Evolutionary conservation across 2,329 filamentous ascomycete genomes (phyloP).

Genomic region (Botrytis paeoniae): DNA sequence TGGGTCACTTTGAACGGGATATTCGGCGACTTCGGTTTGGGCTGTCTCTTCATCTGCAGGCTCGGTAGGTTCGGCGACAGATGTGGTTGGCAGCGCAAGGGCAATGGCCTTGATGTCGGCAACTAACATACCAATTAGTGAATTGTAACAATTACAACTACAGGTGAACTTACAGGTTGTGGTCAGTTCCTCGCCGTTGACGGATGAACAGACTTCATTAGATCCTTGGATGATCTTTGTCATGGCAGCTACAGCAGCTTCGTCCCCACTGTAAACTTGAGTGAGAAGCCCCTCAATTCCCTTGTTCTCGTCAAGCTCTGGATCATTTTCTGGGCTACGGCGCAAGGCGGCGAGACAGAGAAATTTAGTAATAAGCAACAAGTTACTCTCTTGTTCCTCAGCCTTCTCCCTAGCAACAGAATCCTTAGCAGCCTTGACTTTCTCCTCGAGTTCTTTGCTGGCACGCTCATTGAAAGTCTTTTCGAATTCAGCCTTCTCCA

Average conservation of each 20-base stretch:
- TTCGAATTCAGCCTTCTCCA: slow-evolving; percentile 59
- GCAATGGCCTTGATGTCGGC: slow-evolving; percentile 56
- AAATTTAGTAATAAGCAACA: slow-evolving; percentile 75
- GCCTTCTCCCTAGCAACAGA: slow-evolving; percentile 45
- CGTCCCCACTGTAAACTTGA: slow-evolving; percentile 75
- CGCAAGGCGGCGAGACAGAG: slow-evolving; percentile 75
- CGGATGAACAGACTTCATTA: slow-evolving; percentile 63
- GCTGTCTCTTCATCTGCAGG: slow-evolving; percentile 37
- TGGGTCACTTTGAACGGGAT: slow-evolving; percentile 54
- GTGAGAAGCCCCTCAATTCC: slow-evolving; percentile 78
- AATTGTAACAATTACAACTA: neutral
- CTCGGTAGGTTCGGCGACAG: slow-evolving; percentile 36
- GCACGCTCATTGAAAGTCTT: slow-evolving; percentile 53
- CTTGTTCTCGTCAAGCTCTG: slow-evolving; percentile 67
- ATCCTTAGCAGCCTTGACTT: slow-evolving; percentile 47
- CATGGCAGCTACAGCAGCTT: slow-evolving; percentile 70
- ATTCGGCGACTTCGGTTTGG: slow-evolving; percentile 38
- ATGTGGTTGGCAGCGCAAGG: slow-evolving; percentile 50
- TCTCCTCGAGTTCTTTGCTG: slow-evolving; percentile 46
- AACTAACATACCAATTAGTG: slow-evolving; percentile 42
- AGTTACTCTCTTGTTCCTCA: slow-evolving; percentile 58
- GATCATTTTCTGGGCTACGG: slow-evolving; percentile 62
- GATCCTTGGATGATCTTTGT: slow-evolving; percentile 73
- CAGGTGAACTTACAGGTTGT: slow-evolving; percentile 64
- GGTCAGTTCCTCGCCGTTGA: slow-evolving; percentile 60